Evolutionary conservation across 1,284 basidiomycete species (phyloP).

Genomic region (Leccinum proliferum): DNA sequence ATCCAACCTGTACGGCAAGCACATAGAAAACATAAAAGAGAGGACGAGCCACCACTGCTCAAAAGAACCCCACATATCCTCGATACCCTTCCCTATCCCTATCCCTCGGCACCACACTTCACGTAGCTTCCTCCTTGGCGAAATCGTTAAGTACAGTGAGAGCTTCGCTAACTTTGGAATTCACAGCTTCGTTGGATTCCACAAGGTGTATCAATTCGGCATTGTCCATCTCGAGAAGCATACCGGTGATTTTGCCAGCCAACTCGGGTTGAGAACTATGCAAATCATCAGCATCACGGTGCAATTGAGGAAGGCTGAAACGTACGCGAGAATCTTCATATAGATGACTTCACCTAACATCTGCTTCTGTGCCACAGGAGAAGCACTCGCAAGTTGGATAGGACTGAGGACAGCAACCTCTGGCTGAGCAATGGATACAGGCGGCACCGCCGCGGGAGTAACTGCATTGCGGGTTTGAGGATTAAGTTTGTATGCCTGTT

Average conservation of each 20-base stretch:
- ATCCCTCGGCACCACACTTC: neutral
- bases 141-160: slow-evolving; percentile 77
- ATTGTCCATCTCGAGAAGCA: slow-evolving; percentile 98
- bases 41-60: slow-evolving; percentile 32
- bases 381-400: slow-evolving; percentile 63
- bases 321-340: slow-evolving; percentile 79
- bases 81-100: slow-evolving; percentile 1
- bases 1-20: slow-evolving; percentile 27
- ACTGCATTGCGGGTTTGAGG: slow-evolving; percentile 36
- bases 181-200: slow-evolving; percentile 76
- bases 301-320: slow-evolving; percentile 17
- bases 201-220: slow-evolving; percentile 83
- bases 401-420: slow-evolving; percentile 47
- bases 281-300: slow-evolving; percentile 28
- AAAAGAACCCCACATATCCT: slow-evolving; percentile 13
- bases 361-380: slow-evolving; percentile 93
- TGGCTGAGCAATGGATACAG: slow-evolving; percentile 34
- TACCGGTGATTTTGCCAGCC: slow-evolving; percentile 96
- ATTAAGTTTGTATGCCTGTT: slow-evolving; percentile 36
- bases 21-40: slow-evolving; percentile 18
- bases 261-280: slow-evolving; percentile 73
- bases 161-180: slow-evolving; percentile 87
- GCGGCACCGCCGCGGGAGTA: slow-evolving; percentile 32
- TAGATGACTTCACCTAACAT: slow-evolving; percentile 94
- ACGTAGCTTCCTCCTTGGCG: slow-evolving; percentile 44